Evolutionary conservation across 345 rosid genomes (phyloP), one percentile per base, ranked within the genome.

Genomic region (Populus davidiana): DNA sequence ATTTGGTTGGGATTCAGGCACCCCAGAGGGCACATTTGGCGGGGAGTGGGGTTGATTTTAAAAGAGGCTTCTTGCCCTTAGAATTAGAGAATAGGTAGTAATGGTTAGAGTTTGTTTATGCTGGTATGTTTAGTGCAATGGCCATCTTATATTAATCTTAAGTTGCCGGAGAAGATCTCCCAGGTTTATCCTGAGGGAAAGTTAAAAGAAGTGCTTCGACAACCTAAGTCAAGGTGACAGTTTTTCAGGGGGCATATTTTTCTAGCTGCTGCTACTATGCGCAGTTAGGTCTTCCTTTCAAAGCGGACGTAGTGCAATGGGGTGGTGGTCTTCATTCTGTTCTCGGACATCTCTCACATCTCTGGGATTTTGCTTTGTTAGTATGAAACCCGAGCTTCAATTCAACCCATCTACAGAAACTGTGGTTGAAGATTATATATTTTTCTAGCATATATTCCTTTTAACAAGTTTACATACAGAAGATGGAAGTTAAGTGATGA

Each of bases 391-490:
- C 18, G 41, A 38, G 77, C 56, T 63, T 36, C 47, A 27, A 8
- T 63, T 63, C 38, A 63, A 43, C 21, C 39, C 38, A 39, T 29
- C 69, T 13, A 29, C 29, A 43, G 54, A 73, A 25, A 59, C 16
- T 18, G 16, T 62, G 21, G 38, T 35, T 21, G 66, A 64, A n/a
- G 66, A n/a, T 56, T 44, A 1, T 71, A 21, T 7, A 47, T 13
- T 47, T 27, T 47, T 14, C 75, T 49, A 73, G 39, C 16, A 38
- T 66, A 5, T 66, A 33, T 39, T 16, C 23, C 25, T 47, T 31
- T 65, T 49, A 47, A 69, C 70, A 43, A 29, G 33, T 59, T 49
- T 71, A 74, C 25, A n/a, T 75, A 75, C 33, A 52, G 52, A 33
- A 25, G 35, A 11, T 25, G 77, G 44, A 49, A 31, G 56, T 21